Conservation (phyloP, 805 yeast genomes). For the Kurtzmaniella fragi region DNA sequence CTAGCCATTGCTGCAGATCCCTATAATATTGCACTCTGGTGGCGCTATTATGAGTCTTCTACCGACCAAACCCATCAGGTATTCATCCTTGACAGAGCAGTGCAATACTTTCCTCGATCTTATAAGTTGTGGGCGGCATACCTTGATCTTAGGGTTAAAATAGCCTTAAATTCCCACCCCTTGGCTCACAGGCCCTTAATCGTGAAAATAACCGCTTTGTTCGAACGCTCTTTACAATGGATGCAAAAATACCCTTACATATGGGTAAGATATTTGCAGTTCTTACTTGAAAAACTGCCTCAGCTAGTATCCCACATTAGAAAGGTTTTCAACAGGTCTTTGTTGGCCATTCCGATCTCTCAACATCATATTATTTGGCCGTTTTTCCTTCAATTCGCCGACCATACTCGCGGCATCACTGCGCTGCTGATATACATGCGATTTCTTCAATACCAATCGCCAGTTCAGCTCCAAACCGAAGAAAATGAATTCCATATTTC, state of each 20-base stretch:
- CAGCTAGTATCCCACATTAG: slow-evolving; percentile 32
- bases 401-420: slow-evolving; percentile 39
- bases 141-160: slow-evolving; percentile 34
- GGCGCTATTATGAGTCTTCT: slow-evolving; percentile 32
- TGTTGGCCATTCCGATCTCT: slow-evolving; percentile 43
- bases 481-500: slow-evolving; percentile 4
- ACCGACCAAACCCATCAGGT: slow-evolving; percentile 17
- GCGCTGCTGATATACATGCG: slow-evolving; percentile 26
- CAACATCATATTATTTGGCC: slow-evolving; percentile 46
- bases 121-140: slow-evolving; percentile 53
- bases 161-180: slow-evolving; percentile 21
- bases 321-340: slow-evolving; percentile 43
- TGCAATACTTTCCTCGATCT: slow-evolving; percentile 36
- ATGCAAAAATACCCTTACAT: slow-evolving; percentile 42
- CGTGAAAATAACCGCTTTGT: slow-evolving; percentile 34
- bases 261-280: slow-evolving; percentile 49
- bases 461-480: slow-evolving; percentile 6
- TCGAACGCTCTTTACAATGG: slow-evolving; percentile 41
- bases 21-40: slow-evolving; percentile 37
- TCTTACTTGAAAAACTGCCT: slow-evolving; percentile 24
- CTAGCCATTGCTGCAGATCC: slow-evolving; percentile 28
- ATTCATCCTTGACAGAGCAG: slow-evolving; percentile 51
- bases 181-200: slow-evolving; percentile 25
- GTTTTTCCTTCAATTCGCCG: slow-evolving; percentile 50
- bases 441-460: slow-evolving; percentile 24